Percentiles rank a stretch among this genome's conserved stretches.
Evolutionary conservation across 345 rosid species (phyloP).

Genomic region (Ceriops zippeliana): DNA sequence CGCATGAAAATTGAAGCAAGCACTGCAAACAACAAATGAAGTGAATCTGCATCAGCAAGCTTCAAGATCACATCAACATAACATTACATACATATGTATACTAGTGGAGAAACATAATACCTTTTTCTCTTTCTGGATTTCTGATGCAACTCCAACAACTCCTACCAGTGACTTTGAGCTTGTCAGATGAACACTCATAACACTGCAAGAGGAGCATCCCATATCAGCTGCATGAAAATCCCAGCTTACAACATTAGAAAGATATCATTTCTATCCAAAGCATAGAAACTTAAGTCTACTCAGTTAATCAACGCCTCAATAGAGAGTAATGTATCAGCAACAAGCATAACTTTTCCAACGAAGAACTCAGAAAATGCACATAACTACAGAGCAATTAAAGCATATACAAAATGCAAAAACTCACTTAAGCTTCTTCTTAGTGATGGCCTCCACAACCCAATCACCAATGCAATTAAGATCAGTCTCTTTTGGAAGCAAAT

Average conservation of each 20-base stretch:
- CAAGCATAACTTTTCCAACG: not conserved
- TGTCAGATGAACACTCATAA: conserved; percentile 81
- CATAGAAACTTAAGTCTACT: no score
- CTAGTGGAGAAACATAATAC: conserved; percentile 20
- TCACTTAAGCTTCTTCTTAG: conserved; percentile 84
- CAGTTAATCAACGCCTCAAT: not conserved
- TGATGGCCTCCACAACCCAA: conserved; percentile 89
- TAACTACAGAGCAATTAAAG: not conserved
- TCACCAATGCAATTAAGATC: conserved; percentile 91
- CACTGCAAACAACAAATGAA: not conserved
- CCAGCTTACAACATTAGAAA: conserved; percentile 4
- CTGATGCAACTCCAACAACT: conserved; percentile 75
- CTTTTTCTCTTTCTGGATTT: conserved; percentile 95
- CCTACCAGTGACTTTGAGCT: conserved; percentile 90
- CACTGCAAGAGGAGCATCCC: conserved; percentile 42
- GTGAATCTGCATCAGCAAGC: not conserved
- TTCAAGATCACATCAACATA: not conserved
- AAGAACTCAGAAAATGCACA: conserved; percentile 1
- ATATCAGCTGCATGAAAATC: conserved; percentile 10
- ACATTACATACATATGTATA: not conserved
- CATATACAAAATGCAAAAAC: conserved; percentile 15
- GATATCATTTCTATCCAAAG: not conserved
- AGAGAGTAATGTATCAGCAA: conserved; percentile 1
- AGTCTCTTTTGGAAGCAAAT: conserved; percentile 91
- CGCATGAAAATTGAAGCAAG: no score